Evolutionary conservation across 1,284 basidiomycete genomes (phyloP).

Genomic region (Rhodotorula sp.): DNA sequence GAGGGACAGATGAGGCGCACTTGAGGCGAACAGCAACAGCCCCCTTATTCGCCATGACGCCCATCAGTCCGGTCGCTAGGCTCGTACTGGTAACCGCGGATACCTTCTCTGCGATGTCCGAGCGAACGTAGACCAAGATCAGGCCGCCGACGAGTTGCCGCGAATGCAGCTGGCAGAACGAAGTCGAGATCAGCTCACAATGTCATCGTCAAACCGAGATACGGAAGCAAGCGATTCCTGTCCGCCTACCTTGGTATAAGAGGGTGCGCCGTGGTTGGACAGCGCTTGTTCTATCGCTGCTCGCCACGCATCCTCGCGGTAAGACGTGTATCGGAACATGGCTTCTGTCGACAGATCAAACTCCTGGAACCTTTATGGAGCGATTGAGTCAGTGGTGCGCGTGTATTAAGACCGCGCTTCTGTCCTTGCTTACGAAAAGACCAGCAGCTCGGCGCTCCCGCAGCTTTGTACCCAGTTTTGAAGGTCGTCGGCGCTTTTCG

Average conservation of each 20-base stretch:
- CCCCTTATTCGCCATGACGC: slow-evolving; percentile 85
- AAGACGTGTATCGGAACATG: slow-evolving; percentile 39
- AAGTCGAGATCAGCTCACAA: not conserved
- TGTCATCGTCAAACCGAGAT: not conserved
- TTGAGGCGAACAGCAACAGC: slow-evolving; percentile 35
- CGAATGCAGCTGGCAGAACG: slow-evolving; percentile 59
- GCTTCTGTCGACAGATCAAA: slow-evolving; percentile 42
- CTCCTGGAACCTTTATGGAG: slow-evolving; percentile 39
- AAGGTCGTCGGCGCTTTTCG: too few relatives aligned
- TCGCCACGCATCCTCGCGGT: slow-evolving; percentile 39
- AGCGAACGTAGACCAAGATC: slow-evolving; percentile 71
- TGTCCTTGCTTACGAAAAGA: too few relatives aligned
- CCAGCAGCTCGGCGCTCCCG: too few relatives aligned
- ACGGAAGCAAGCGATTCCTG: too few relatives aligned
- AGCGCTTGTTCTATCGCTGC: slow-evolving; percentile 27
- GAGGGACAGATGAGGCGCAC: not conserved
- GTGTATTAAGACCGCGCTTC: too few relatives aligned
- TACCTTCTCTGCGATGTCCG: slow-evolving; percentile 53
- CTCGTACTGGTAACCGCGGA: slow-evolving; percentile 72
- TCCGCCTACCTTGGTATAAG: slow-evolving; percentile 33
- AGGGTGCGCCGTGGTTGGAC: not conserved
- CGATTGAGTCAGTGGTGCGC: too few relatives aligned
- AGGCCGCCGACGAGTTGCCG: slow-evolving; percentile 90
- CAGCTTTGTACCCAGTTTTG: too few relatives aligned
- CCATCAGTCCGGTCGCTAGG: slow-evolving; percentile 88